A percentile compares a stretch with the other conserved stretches of the same genome.
Evolutionary conservation across 164 flowering plant species (phyloP).

Genomic region (Liquidambar formosana): DNA sequence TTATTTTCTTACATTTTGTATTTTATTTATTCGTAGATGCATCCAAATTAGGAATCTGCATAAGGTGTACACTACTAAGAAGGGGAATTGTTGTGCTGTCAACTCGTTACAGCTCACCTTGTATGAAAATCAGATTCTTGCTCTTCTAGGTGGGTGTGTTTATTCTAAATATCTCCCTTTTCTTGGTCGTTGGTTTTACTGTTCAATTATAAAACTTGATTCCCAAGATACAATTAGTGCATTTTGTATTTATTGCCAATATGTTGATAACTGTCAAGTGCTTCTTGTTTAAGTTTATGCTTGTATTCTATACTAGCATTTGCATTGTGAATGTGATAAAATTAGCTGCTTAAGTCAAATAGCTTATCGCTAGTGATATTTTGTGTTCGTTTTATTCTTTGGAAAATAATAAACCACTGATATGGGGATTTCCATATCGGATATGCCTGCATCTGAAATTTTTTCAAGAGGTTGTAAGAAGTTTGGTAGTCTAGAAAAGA

Average conservation of each 20-base stretch:
- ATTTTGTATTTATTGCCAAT: not conserved
- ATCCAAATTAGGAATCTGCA: slow-evolving; percentile 82
- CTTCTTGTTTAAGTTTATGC: not conserved
- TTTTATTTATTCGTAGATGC: slow-evolving; percentile 54
- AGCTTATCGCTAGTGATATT: not conserved
- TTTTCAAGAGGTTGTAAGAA: too few relatives aligned
- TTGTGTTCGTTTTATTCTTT: not conserved
- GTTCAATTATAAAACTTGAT: not conserved
- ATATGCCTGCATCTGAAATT: too few relatives aligned
- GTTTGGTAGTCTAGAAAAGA: too few relatives aligned
- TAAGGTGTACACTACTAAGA: slow-evolving; percentile 67
- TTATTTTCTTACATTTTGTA: slow-evolving; percentile 6
- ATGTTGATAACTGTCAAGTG: not conserved
- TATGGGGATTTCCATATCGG: too few relatives aligned
- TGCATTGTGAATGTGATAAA: not conserved
- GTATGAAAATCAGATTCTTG: slow-evolving; percentile 96
- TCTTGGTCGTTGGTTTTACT: not conserved
- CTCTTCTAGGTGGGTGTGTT: slow-evolving; percentile 75
- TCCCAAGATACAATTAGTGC: not conserved
- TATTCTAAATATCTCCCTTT: not conserved
- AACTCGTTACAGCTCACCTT: slow-evolving; percentile 76
- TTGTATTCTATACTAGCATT: not conserved
- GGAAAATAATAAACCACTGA: too few relatives aligned
- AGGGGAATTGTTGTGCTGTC: slow-evolving; percentile 84
- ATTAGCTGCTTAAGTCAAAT: not conserved